Evolutionary conservation across 2,329 filamentous ascomycete species (phyloP), one percentile per base, ranked within the genome.

Genomic region (Fusarium beomiforme): DNA sequence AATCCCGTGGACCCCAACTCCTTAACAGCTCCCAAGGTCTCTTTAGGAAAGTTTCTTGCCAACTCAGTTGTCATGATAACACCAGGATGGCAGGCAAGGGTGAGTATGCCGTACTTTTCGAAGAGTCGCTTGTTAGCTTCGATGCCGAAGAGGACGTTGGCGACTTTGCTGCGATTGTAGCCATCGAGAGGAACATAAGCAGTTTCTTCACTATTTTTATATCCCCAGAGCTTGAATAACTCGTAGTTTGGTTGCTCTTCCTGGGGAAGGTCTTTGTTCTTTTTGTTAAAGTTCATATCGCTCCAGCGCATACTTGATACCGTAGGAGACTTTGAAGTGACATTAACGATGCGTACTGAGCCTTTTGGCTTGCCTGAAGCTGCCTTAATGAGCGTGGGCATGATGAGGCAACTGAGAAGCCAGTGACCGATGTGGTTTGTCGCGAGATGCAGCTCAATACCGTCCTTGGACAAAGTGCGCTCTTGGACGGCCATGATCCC

Each of bases 371-470:
- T 59, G 1, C 1, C 0, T 0, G 51, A 26, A 11, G 44, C 1
- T 2, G 63, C 37, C 12, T 66, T 51, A n/a, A 66, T 66, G 7
- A 66, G 51, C 7, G 59, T 66, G 2, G 63, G 61, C 37, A 66
- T 66, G 1, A 66, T 4, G 1, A 66, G 51, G 2, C 61, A 51
- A 10, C 51, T 46, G 0, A 66, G 51, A 2, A 66, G 44, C 63
- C 61, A 66, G 3, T 66, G 63, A 1, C 63, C 63, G 10, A 66
- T 2, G 4, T 66, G 63, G 33, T 66, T 66, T 14, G 63, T 66
- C 1, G 63, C 63, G 0, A 66, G 61, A 19, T 66, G 63, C n/a
- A 66, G 24, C 2, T 66, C 63, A 8, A 66, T 43, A 0, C 44
- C 61, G 2, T 66, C 63, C 4, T 66, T 23, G 0, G 51, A 14